phyloP scores from a whole-genome alignment of 179 eudicot species.

The Monotropa hypopitys region DNA sequence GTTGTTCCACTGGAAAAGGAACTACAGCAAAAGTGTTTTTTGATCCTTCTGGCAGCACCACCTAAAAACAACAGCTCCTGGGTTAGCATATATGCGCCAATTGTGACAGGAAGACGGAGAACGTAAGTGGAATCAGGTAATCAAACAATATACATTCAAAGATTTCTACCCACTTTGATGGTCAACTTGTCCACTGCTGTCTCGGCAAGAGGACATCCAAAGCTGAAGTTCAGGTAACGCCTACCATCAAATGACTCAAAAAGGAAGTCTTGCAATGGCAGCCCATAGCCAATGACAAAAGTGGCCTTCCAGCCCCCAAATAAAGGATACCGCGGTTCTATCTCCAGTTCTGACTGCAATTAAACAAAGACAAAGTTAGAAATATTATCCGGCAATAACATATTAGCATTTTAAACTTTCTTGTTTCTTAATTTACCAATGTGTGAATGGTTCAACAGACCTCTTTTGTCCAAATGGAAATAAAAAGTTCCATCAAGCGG shows the following conservation, averaged over 20 bases:
- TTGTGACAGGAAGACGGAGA: background rate
- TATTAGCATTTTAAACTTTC: background rate
- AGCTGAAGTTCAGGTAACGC: slow-evolving; percentile 79
- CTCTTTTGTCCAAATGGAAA: too few species aligned
- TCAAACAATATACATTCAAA: background rate
- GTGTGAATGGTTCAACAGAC: too few species aligned
- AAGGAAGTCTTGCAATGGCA: slow-evolving; percentile 83
- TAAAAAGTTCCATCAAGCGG: background rate
- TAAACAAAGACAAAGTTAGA: slow-evolving; percentile 8
- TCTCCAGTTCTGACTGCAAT: slow-evolving; percentile 77
- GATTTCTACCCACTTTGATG: slow-evolving; percentile 42
- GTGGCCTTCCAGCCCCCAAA: slow-evolving; percentile 98
- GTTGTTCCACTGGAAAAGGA: slow-evolving; percentile 64
- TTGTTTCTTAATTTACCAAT: background rate
- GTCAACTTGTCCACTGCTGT: slow-evolving; percentile 75
- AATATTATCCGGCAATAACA: background rate
- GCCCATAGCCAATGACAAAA: slow-evolving; percentile 78
- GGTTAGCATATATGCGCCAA: slow-evolving; percentile 5
- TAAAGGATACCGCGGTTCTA: slow-evolving; percentile 90
- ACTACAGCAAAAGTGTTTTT: slow-evolving; percentile 47
- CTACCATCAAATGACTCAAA: slow-evolving; percentile 67
- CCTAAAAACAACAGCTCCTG: slow-evolving; percentile 28
- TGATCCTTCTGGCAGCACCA: slow-evolving; percentile 91
- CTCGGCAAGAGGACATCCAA: slow-evolving; percentile 73
- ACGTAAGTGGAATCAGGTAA: background rate